Evolutionary conservation across 306 rosid genomes (phyloP), one percentile per base, ranked within the genome.

Genomic region (Dryas octopetala): DNA sequence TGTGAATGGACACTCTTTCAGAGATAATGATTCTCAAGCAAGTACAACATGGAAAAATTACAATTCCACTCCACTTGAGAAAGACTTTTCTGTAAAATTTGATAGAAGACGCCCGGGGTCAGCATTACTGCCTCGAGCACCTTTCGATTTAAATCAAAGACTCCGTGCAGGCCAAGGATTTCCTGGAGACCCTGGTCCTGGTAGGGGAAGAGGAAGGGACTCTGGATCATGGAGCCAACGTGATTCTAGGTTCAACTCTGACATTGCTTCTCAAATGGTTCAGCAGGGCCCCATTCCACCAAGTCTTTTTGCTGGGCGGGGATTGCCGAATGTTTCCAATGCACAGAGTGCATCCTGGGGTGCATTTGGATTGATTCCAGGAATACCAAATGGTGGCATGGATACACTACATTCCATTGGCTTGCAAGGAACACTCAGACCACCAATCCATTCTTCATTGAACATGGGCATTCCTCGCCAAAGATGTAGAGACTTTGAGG

Each of bases 401-500:
- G 99, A 96, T 82, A 71, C 92, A 59, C 88, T 90, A 68, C 99
- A 86, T 86, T 82, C 99, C 26, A 85, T 92, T 82, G 90, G 97
- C 66, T 89, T 92, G 84, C 99, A 86, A 70, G 98, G 93, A 78
- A 70, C 93, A 2, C 93, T 96, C 45, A 85, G 97, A 81, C 96
- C 88, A 70, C 90, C 97, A 59, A 89, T 96, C 66, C 92, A 85
- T 81, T 83, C 97, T 77, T 80, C 98, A 51, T 80, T 96, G 78
- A 96, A 81, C 81, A 85, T 88, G 76, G 92, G 88, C 53, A 85
- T 96, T 65, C 90, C 93, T 77, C 97, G 83, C 54, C 99, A 88
- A 79, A 78, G 99, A 79, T 96, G 99, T 80, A 89, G 99, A 89
- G 99, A 96, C 79, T 96, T 96, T 82, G 99, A 96, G 96, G 99